Conservation (phyloP, 805 yeast genomes). For the Kodamaea leandrae region DNA sequence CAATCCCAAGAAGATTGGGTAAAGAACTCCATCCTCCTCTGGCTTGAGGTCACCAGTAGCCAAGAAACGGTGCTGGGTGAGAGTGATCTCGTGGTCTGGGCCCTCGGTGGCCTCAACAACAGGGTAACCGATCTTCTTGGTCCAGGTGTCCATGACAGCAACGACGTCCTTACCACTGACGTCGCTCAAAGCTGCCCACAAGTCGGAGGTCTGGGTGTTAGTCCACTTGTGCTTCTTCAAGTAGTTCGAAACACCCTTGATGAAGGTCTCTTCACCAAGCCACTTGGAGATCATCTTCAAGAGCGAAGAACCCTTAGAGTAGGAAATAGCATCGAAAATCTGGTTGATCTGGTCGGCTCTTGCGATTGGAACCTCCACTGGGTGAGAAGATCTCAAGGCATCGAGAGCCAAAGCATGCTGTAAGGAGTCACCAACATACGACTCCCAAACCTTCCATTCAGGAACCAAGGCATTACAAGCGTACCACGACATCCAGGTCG, state of each 20-base stretch:
- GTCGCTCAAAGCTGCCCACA: constrained; percentile 71
- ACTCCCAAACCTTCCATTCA: constrained; percentile 86
- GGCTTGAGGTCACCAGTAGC: constrained; percentile 74
- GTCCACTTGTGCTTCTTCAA: constrained; percentile 74
- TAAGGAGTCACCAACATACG: constrained; percentile 72
- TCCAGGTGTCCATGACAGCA: constrained; percentile 76
- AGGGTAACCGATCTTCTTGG: constrained; percentile 76
- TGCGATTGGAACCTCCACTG: constrained; percentile 79
- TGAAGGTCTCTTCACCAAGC: constrained; percentile 74
- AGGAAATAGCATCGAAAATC: constrained; percentile 81
- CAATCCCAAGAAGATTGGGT: constrained; percentile 69
- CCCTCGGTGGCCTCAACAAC: constrained; percentile 64
- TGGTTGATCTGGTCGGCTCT: constrained; percentile 79
- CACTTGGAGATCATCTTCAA: constrained; percentile 77
- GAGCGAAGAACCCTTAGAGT: constrained; percentile 76
- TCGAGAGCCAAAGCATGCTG: constrained; percentile 76
- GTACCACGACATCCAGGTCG: constrained; percentile 90
- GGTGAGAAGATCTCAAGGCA: constrained; percentile 79
- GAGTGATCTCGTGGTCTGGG: constrained; percentile 43
- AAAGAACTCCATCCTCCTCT: constrained; percentile 67
- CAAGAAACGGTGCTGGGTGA: constrained; percentile 72
- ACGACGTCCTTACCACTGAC: constrained; percentile 73
- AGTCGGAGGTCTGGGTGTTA: constrained; percentile 71
- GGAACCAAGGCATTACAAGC: constrained; percentile 75
- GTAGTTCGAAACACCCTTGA: constrained; percentile 76